Evolutionary conservation across 352 stramenopile genomes (phyloP).

Genomic region (Phytophthora hibernalis): DNA sequence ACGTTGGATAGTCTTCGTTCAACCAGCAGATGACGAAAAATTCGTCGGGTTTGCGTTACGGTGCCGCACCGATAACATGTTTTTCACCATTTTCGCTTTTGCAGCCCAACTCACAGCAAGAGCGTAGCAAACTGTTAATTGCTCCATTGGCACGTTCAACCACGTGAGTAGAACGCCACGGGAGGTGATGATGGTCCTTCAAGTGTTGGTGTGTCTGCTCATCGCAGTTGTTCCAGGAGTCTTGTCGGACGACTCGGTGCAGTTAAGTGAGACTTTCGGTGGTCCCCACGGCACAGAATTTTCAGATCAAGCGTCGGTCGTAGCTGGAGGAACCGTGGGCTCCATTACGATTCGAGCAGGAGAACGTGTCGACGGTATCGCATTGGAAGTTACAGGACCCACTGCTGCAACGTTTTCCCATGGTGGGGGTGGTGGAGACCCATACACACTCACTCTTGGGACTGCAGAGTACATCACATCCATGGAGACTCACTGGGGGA

Average conservation of each 20-base stretch:
- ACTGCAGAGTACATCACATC: slow-evolving; percentile 10
- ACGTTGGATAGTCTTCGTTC: slow-evolving; percentile 2
- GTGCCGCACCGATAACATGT: too few relatives aligned
- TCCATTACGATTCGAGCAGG: slow-evolving; percentile 13
- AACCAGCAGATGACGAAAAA: not conserved
- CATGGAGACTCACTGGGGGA: slow-evolving; percentile 19
- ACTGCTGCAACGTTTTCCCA: slow-evolving; percentile 6
- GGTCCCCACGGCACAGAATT: slow-evolving; percentile 17
- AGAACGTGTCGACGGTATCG: slow-evolving; percentile 7
- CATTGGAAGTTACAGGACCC: slow-evolving; percentile 9
- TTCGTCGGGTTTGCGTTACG: too few relatives aligned
- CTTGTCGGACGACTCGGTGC: slow-evolving; percentile 4
- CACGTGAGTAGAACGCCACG: not conserved
- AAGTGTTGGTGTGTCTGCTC: slow-evolving; percentile 7
- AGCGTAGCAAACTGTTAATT: not conserved
- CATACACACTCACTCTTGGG: slow-evolving; percentile 10
- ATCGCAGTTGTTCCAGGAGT: not conserved
- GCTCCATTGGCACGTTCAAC: not conserved
- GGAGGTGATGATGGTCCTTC: slow-evolving; percentile 4
- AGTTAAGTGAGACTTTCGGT: slow-evolving; percentile 18
- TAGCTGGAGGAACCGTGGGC: slow-evolving; percentile 1
- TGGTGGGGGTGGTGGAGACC: slow-evolving; percentile 4
- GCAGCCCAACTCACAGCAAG: not conserved
- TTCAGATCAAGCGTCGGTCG: slow-evolving; percentile 11
- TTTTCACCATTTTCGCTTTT: slow-evolving; percentile 7